Conservation (phyloP, 2,329 filamentous ascomycete genomes). For the Sarocladiaceae sp. region DNA sequence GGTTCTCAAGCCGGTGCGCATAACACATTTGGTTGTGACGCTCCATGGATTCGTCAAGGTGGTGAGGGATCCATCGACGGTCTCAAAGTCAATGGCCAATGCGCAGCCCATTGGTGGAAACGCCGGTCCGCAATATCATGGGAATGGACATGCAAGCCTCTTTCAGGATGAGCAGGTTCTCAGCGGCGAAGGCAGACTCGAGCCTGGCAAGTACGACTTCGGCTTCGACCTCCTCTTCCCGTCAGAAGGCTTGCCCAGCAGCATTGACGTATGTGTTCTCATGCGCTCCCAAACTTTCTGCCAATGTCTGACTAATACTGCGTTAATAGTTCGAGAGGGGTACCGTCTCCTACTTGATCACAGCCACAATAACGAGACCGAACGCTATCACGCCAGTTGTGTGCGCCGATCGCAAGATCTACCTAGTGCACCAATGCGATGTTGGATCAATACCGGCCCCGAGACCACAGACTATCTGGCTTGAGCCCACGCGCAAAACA, state of each 20-base stretch:
- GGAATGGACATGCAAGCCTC: constrained; percentile 71
- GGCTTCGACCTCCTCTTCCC: constrained; percentile 70
- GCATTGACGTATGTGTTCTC: constrained; percentile 71
- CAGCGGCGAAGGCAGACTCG: constrained; percentile 70
- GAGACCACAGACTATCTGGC: constrained; percentile 73
- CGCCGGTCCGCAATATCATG: constrained; percentile 52
- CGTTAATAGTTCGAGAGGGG: constrained; percentile 79
- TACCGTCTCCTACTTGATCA: constrained; percentile 85
- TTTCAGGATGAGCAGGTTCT: constrained; percentile 79
- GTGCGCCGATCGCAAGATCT: constrained; percentile 74
- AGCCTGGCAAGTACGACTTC: constrained; percentile 72
- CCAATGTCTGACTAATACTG: not conserved
- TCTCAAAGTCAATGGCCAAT: constrained; percentile 40
- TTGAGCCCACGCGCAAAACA: constrained; percentile 77
- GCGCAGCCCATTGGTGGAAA: constrained; percentile 31
- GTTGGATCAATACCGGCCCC: constrained; percentile 69
- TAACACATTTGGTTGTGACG: constrained; percentile 74
- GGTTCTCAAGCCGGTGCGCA: constrained; percentile 65
- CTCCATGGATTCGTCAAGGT: constrained; percentile 76
- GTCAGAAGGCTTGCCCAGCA: constrained; percentile 69
- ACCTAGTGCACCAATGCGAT: constrained; percentile 76
- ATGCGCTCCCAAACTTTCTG: not conserved
- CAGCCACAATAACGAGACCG: constrained; percentile 81
- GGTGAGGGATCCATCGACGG: constrained; percentile 60
- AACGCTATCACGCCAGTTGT: constrained; percentile 76